phyloP scores from a whole-genome alignment of 208 protist species.

The Angomonas desouzai region DNA sequence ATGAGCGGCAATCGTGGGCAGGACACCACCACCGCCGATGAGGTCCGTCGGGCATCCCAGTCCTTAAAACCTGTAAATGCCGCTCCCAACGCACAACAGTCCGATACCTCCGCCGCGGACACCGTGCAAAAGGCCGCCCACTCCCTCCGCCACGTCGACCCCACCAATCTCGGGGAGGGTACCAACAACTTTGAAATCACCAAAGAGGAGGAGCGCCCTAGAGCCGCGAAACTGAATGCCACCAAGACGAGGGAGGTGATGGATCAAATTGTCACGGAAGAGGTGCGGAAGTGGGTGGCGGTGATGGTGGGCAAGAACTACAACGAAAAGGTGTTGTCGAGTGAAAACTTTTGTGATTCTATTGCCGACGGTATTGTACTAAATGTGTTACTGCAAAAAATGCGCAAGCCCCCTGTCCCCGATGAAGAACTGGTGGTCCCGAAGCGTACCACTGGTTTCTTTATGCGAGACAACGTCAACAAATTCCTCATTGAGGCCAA shows the following conservation, averaged over 20 bases:
- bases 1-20: not conserved
- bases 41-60: not conserved
- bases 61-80: not conserved
- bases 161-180: not conserved
- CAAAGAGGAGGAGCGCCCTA: not conserved
- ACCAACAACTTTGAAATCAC: conserved; percentile 1
- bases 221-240: conserved; percentile 19
- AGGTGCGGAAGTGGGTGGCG: conserved; percentile 62
- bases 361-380: conserved; percentile 65
- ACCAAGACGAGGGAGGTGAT: conserved; percentile 29
- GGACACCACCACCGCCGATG: not conserved
- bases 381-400: conserved; percentile 60
- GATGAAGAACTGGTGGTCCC: conserved; percentile 47
- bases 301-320: conserved; percentile 43
- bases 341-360: conserved; percentile 56
- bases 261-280: conserved; percentile 53
- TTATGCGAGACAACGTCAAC: conserved; percentile 70
- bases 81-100: not conserved
- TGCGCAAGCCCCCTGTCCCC: conserved; percentile 44
- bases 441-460: conserved; percentile 61
- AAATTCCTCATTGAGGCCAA: conserved; percentile 43
- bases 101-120: not conserved
- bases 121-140: not conserved
- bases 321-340: conserved; percentile 28
- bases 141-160: conserved; percentile 3